Base-by-base conservation (phyloP, 768 basidiomycete genomes). In the Kwoniella heveanensis region DNA sequence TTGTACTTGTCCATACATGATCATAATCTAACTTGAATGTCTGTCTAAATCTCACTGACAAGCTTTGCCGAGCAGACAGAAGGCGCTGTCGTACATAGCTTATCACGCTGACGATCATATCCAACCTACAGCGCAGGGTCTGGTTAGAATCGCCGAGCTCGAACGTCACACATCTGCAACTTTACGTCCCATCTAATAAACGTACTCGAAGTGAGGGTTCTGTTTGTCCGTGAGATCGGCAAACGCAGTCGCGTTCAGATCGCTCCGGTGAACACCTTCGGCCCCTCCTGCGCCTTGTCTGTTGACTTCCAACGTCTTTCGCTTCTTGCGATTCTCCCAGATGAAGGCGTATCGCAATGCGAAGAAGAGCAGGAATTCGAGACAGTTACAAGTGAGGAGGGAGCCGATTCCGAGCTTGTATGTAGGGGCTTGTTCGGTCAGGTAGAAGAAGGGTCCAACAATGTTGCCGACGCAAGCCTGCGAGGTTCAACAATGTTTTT, bases 401-500 rank as follows among this genome's bases (percentile, higher is more conserved):
- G 74, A 68, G 1, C 79, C 80, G 54, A 80, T 78, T 6, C 80
- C 80, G 19, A 78, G 68, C 15, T 57, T 64, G 69, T 82, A 81
- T 29, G 27, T 63, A 2, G 80, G 78, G 0, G 78, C 73, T 66
- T 79, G 73, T 3, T 59, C 49, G 39, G 76, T 51, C 30, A 68
- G 64, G 66, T 69, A 79, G 51, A 78, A 74, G 71, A 73, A 73
- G 24, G 70, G 68, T 8, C 59, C 60, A 26, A 67, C 66, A 39
- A 77, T 77, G 65, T 79, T 76, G 17, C 77, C 77, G 13, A 76
- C 52, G 36, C 71, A 79, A 12, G 69, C 71, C 39, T 44, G 15
- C 17, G 39, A 3, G 10, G 39, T 17, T 3, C 10, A 19, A 44
- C 39, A 19, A 44, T n/a, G n/a, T n/a, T n/a, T n/a, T n/a, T n/a